Base-by-base conservation (phyloP, 257 asterid genomes). In the Penstemon newberryi region DNA sequence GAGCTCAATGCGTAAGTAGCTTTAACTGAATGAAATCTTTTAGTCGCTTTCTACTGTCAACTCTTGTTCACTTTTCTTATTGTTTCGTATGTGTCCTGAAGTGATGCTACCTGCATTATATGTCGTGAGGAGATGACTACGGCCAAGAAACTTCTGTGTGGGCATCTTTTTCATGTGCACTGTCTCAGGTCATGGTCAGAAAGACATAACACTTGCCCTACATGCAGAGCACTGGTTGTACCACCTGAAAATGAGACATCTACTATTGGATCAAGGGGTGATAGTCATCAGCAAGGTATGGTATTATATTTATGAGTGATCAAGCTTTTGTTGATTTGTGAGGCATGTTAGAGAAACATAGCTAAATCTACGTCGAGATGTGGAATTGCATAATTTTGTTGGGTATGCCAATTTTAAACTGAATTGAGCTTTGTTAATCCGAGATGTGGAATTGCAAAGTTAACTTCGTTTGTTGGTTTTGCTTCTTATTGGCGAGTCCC, bases 171-270 rank as follows among this genome's bases (percentile, higher is more conserved):
- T 77, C 99, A 93, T 55, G 92, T 92, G 63, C 95, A 90, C 80
- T 90, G 98, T 83, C 92, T 92, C 63, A 87, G 98, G 65, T 92
- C 98, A n/a, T 92, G 98, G 97, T 77, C 90, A 70, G 97, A 90
- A 78, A 87, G 96, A 70, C 97, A 92, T 66, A 88, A 85, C 66
- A 90, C 97, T n/a, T 92, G 98, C 72, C 98, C 98, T 56, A 90
- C 97, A 42, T 93, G 99, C 80, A 90, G 99, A 83, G 99, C 99
- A 55, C 93, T 77, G 67, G 96, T 93, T 65, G 87, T 90, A 56
- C 96, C 97, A 57, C 82, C 94, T 68, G 99, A 87, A 81, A 79
- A 80, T 74, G 92, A 82, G 70, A 65, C 95, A 12, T 57, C 83
- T 44, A 45, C 81, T 60, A 56, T 79, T 75, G 88, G 81, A 80